Percentiles rank a stretch among this genome's conserved stretches.
These are phyloP conservation scores for Prunus campanulata DNA, from an alignment of 306 rosid genomes.

Conservation along the genomic window DNA sequence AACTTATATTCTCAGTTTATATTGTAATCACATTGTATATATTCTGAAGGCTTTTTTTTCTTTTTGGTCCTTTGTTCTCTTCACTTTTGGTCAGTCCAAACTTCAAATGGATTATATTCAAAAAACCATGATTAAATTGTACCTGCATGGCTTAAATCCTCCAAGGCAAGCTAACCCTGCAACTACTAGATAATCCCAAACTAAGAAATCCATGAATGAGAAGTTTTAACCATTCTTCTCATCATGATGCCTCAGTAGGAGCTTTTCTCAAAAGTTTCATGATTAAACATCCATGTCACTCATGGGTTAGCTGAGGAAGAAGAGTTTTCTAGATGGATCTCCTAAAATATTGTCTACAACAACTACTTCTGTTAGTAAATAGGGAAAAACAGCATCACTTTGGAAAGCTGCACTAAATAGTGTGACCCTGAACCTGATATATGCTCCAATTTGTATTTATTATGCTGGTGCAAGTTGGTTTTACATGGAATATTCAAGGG, in stretches of 20 bases:
- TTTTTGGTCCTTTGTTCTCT: neutral
- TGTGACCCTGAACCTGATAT: neutral
- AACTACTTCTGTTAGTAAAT: neutral
- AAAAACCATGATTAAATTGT: neutral
- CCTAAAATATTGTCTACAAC: neutral
- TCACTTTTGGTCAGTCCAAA: neutral
- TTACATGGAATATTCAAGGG: neutral
- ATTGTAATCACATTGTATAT: neutral
- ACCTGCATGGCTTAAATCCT: neutral
- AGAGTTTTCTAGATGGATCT: neutral
- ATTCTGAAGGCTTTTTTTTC: neutral
- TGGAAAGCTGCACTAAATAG: neutral
- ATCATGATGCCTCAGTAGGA: constrained; percentile 41
- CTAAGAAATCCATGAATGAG: constrained; percentile 27
- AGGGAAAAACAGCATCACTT: neutral
- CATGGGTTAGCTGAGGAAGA: neutral
- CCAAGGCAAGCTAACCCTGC: neutral
- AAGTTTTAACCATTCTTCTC: constrained; percentile 26
- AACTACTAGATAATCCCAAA: neutral
- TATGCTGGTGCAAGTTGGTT: constrained; percentile 5
- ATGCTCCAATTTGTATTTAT: constrained; percentile 6
- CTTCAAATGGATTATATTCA: neutral
- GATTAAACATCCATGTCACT: constrained; percentile 18
- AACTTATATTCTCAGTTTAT: too few relatives aligned
- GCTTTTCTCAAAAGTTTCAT: constrained; percentile 31